Evolutionary conservation across 1,139 yeast genomes (phyloP).

Genomic region (Kurtzmaniella natalensis): DNA sequence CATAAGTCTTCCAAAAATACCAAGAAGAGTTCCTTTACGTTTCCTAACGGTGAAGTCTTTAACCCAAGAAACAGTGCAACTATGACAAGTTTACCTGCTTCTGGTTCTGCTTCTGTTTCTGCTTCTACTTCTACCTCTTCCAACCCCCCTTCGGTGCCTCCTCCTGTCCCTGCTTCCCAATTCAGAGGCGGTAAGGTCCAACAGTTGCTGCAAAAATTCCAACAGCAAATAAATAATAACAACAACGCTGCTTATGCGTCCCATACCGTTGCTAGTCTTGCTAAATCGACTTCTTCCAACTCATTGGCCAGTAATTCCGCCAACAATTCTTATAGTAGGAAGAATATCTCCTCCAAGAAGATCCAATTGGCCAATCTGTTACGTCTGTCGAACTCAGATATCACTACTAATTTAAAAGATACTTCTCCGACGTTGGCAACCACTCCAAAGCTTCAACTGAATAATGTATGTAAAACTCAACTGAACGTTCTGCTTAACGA

Average conservation of each 20-base stretch:
- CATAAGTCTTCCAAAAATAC: slow-evolving; percentile 2
- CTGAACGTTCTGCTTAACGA: slow-evolving; percentile 1
- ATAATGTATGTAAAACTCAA: slow-evolving; percentile 1
- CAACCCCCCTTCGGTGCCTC: neutral
- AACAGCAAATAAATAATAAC: neutral
- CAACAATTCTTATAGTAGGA: neutral
- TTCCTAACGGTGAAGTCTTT: slow-evolving; percentile 55
- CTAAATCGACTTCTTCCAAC: no score
- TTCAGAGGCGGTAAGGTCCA: slow-evolving; percentile 1
- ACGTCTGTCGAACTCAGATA: neutral
- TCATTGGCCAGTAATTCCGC: no score
- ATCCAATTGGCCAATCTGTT: slow-evolving; percentile 1
- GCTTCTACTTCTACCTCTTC: neutral
- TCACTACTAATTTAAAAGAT: slow-evolving; percentile 1
- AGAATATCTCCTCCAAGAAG: neutral
- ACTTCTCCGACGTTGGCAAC: neutral
- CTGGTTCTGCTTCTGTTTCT: neutral
- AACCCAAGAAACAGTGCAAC: slow-evolving; percentile 32
- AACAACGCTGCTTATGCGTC: no score
- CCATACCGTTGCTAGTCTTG: no score
- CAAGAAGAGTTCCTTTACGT: slow-evolving; percentile 24
- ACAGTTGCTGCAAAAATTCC: slow-evolving; percentile 1
- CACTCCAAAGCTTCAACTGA: neutral
- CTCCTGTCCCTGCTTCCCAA: neutral
- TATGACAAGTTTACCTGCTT: neutral